Conservation (phyloP, 2,329 filamentous ascomycete genomes). For the Penicillium sp. region DNA sequence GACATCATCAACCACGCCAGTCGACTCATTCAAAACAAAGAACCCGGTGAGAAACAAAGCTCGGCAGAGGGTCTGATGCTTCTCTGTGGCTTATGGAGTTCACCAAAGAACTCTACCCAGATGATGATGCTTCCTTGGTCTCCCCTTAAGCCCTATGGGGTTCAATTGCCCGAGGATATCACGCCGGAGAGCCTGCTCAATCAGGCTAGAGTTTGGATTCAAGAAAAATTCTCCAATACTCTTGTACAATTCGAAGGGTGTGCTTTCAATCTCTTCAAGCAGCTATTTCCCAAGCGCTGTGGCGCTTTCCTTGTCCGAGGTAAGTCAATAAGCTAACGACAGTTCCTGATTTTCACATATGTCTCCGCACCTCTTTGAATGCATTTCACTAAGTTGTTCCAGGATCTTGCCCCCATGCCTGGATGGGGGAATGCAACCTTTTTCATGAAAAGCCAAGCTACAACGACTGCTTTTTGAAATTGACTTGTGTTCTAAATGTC, state of each 20-base stretch:
- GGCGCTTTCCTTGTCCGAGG: background rate
- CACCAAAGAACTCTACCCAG: constrained; percentile 1
- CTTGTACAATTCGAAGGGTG: background rate
- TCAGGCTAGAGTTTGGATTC: constrained; percentile 1
- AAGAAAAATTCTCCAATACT: background rate
- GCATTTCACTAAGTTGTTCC: background rate
- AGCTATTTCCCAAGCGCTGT: constrained; percentile 1
- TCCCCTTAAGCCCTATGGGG: background rate
- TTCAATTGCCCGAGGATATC: background rate
- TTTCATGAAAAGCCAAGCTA: constrained; percentile 1
- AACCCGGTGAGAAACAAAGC: background rate
- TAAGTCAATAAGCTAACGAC: background rate
- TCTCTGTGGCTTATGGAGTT: constrained; percentile 5
- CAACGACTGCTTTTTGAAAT: background rate
- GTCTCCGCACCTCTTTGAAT: no score
- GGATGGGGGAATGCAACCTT: constrained; percentile 1
- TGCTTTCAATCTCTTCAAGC: background rate
- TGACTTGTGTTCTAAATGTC: background rate
- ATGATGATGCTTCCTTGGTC: constrained; percentile 9
- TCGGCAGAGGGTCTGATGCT: background rate
- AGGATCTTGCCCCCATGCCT: constrained; percentile 3
- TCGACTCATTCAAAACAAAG: background rate
- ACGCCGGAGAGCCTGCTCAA: background rate
- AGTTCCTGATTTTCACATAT: background rate
- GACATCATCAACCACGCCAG: constrained; percentile 3